Base-by-base conservation (phyloP, 257 asterid species). In the Solanum chilense region DNA sequence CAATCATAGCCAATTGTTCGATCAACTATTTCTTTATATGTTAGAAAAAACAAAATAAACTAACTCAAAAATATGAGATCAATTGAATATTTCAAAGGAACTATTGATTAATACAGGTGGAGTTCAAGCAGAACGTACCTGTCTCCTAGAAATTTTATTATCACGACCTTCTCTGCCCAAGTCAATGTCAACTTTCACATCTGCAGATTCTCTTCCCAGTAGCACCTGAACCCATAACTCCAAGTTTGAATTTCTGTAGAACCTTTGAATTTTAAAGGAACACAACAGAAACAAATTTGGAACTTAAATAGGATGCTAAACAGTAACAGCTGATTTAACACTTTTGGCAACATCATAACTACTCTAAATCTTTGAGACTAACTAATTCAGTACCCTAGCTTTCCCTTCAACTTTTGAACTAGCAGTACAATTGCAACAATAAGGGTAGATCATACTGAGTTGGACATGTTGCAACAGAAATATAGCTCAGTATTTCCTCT, bases 101-200 rank as follows among this genome's bases (percentile, higher is more conserved):
- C 37, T 21, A 77, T 44, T 77, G 25, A 44, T 77, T 14, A 14
- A 77, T 78, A 78, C 84, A 45, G 27, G 27, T 78, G n/a, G 66
- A 78, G 84, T 78, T 60, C 84, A 78, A 49, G 44, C 45, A 6
- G 69, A 80, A 81, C 69, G 68, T 90, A 94, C 98, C 97, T 95
- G 99, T 87, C 92, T 92, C 71, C 98, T 94, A 75, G 99, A 96
- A 86, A 95, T 88, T 92, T 90, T 95, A 87, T 91, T 74, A 52
- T 93, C 94, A 83, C 89, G 68, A 25, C 88, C 88, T 90, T 92
- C 97, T 91, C 91, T 91, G 89, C 97, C 94, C 91, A 95, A 90
- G 91, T 95, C 96, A 37, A 96, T 95, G 90, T 96, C 99, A 86
- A 96, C 98, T 90, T 90, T 62, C 21, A 82, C 33, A 42, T 93